Base-by-base conservation (phyloP, 352 stramenopile genomes). In the Phytophthora agathidicida region DNA sequence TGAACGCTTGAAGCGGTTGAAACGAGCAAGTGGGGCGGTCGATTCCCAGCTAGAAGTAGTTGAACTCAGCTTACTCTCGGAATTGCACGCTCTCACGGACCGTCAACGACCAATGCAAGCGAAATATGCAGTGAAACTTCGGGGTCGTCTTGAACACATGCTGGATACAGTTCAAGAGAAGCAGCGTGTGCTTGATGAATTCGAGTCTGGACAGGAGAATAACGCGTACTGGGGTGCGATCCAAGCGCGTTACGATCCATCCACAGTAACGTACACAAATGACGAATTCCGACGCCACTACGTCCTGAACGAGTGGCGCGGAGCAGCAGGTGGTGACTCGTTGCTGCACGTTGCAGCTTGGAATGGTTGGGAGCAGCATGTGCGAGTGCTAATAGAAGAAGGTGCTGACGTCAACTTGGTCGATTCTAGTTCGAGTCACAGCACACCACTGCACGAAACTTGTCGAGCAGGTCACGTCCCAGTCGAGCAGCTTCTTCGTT, bases 401-500 rank as follows among this genome's bases (percentile, higher is more conserved):
- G 57, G 63, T 8, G 56, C 39, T 4, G 71, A 86, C 17, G 75
- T 82, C 13, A 85, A 90, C 44, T 20, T 68, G 1, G 53, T 83
- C 1, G 80, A 90, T 50, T 86, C 65, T 32, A 83, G 42, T 5
- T 62, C 75, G 7, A 77, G 57, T 11, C 67, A 44, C 17, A 75
- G 42, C 16, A 85, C 77, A 5, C 68, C 80, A 10, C 59, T 91
- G 4, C 80, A 90, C 26, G 80, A 88, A 57, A 80, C 77, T 10
- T 80, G 75, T 59, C 64, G 65, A n/a, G 68, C 59, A 6, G 80
- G 80, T 8, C 68, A 89, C 27, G 43, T 50, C 1, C 17, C 53
- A 8, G 60, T 85, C 2, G 53, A 68, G 4, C 32, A 71, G 13
- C 41, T 93, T 5, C 39, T 93, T 22, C 41, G 35, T 17, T 60